Percentiles rank a stretch among this genome's conserved stretches.
phyloP scores from a whole-genome alignment of 2,329 filamentous ascomycete genomes.

The Aspergillus sp. region DNA sequence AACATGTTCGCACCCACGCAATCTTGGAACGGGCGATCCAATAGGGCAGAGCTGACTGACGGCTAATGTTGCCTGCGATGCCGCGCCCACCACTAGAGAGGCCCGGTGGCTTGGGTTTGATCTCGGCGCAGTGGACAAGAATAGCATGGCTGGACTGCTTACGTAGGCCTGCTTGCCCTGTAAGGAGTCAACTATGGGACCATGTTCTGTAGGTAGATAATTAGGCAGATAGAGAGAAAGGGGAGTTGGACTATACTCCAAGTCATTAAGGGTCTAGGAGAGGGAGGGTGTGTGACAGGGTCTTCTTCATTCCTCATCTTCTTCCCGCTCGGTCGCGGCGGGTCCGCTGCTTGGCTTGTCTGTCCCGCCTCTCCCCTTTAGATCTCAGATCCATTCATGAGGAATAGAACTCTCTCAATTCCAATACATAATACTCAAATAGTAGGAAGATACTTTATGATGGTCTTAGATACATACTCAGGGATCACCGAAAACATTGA shows the following conservation, averaged over 20 bases:
- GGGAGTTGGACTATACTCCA: too few species aligned
- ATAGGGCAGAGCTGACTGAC: not conserved
- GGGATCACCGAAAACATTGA: too few species aligned
- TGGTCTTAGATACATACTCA: too few species aligned
- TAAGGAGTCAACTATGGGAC: too few species aligned
- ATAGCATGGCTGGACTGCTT: not conserved
- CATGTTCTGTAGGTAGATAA: not conserved
- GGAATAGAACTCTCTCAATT: too few species aligned
- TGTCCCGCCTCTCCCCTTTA: not conserved
- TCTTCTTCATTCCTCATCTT: not conserved
- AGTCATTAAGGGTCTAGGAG: too few species aligned
- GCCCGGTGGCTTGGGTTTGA: not conserved
- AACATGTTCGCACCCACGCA: not conserved
- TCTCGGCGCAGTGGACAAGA: not conserved
- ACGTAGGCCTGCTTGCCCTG: not conserved
- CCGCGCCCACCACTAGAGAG: not conserved
- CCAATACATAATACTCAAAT: too few species aligned
- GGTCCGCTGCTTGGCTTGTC: not conserved
- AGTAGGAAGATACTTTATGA: too few species aligned
- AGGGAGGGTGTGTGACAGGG: not conserved
- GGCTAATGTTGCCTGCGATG: not conserved
- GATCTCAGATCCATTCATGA: not conserved
- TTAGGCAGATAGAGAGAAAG: not conserved
- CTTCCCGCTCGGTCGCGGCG: not conserved
- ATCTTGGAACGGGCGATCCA: not conserved